A percentile compares a stretch with the other conserved stretches of the same genome.
Evolutionary conservation across 495 filamentous ascomycete species (phyloP).

Genomic region (Hypoxylon trugodes): DNA sequence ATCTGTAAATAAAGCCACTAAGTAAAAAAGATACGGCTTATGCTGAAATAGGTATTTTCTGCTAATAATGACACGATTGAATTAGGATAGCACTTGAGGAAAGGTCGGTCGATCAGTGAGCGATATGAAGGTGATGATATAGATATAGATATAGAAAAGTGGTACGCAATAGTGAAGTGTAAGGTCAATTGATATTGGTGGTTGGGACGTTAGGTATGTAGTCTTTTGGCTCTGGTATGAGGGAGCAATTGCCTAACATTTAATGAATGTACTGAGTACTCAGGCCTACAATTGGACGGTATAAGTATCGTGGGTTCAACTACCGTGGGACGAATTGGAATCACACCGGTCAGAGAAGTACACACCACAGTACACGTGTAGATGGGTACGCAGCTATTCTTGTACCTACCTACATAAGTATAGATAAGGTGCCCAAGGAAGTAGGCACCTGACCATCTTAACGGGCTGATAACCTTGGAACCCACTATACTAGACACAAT

Average conservation of each 20-base stretch:
- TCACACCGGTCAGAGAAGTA: slow-evolving; percentile 16
- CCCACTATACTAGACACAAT: slow-evolving; percentile 25
- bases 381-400: slow-evolving; percentile 1
- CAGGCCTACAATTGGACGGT: neutral
- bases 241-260: slow-evolving; percentile 31
- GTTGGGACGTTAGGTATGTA: slow-evolving; percentile 10
- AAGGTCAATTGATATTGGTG: neutral
- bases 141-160: neutral
- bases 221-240: slow-evolving; percentile 7
- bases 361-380: slow-evolving; percentile 8
- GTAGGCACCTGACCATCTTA: slow-evolving; percentile 36
- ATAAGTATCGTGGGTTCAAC: neutral
- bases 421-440: slow-evolving; percentile 28
- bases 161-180: neutral
- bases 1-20: slow-evolving; percentile 5
- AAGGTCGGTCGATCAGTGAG: slow-evolving; percentile 7
- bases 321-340: slow-evolving; percentile 20
- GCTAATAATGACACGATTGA: slow-evolving; percentile 1
- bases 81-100: neutral
- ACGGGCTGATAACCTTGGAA: slow-evolving; percentile 12
- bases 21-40: neutral
- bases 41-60: neutral
- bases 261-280: slow-evolving; percentile 26
- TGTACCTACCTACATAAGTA: slow-evolving; percentile 9
- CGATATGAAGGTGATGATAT: slow-evolving; percentile 3